phyloP scores from a whole-genome alignment of 2,329 filamentous ascomycete genomes.

The Cercospora citrullina region DNA sequence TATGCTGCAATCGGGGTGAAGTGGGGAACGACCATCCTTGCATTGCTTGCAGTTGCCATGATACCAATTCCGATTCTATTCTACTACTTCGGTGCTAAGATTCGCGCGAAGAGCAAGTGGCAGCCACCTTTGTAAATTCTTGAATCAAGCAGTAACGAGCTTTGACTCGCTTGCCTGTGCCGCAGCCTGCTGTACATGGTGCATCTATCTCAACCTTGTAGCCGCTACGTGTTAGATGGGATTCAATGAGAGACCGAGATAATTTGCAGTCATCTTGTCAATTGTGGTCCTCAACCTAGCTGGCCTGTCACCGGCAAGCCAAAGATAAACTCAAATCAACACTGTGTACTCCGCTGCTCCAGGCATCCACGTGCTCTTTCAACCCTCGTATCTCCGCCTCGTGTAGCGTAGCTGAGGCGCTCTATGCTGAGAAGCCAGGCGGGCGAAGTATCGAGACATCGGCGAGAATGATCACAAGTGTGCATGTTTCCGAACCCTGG shows the following conservation, averaged over 20 bases:
- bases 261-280: neutral
- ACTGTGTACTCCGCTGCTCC: neutral
- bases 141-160: neutral
- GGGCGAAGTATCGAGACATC: neutral
- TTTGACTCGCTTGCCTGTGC: neutral
- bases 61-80: conserved; percentile 41
- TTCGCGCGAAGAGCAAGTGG: conserved; percentile 60
- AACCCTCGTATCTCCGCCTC: neutral
- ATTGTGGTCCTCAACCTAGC: neutral
- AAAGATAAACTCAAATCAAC: neutral
- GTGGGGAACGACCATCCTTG: conserved; percentile 46
- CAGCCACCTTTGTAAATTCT: neutral
- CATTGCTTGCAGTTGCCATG: conserved; percentile 41
- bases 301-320: neutral
- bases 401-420: neutral
- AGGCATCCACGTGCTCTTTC: neutral
- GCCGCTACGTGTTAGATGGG: neutral
- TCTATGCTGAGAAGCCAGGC: neutral
- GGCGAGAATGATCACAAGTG: neutral
- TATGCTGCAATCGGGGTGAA: conserved; percentile 43
- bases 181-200: neutral
- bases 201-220: neutral
- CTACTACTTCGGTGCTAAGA: conserved; percentile 33
- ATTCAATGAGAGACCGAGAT: neutral
- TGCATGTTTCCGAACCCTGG: neutral